Base-by-base conservation (phyloP, 352 stramenopile species). In the Globisporangium paroecandrum region DNA sequence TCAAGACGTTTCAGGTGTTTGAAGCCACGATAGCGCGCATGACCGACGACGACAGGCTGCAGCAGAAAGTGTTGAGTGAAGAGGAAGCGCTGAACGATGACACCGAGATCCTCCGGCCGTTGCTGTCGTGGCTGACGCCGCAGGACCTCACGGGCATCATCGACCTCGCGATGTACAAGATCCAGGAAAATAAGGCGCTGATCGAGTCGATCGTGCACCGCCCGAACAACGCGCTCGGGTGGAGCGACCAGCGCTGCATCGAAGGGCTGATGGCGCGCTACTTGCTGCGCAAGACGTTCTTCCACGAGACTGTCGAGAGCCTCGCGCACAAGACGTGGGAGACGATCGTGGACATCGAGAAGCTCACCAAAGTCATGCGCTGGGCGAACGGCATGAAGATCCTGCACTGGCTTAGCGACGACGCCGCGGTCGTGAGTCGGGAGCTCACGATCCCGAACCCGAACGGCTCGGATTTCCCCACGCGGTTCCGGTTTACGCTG, bases 361-460 rank as follows among this genome's bases (percentile, higher is more conserved):
- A 74, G 36, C 65, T 75, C 43, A 66, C 63, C 1, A 51, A 54
- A 18, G 27, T 85, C 20, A 78, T 82, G 74, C 76, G 76, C 18
- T 73, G 71, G 60, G 56, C 69, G 1, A 72, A 80, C 38, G 65
- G 73, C 59, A 85, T 85, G 78, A 83, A 81, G 47, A 68, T 85
- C 7, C 62, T 85, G 1, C 70, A 78, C 53, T 75, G 70, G 32
- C 66, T 85, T 47, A 69, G 64, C 36, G 25, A 27, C 2, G 59
- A 77, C 55, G 71, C 71, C 4, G 67, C 71, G 22, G 36, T 77
- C 34, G 64, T 77, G 29, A 66, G 46, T 4, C 63, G 71, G 9
- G 64, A 74, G 63, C 61, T 77, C 25, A 67, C 69, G n/a, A 77
- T 77, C 59, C 71, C 71, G 10, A 74, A 63, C 18, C 46, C 58